A percentile compares a stretch with the other conserved stretches of the same genome.
Evolutionary conservation across 148 eudicot genomes (phyloP).

Genomic region (Nepenthes mirabilis): DNA sequence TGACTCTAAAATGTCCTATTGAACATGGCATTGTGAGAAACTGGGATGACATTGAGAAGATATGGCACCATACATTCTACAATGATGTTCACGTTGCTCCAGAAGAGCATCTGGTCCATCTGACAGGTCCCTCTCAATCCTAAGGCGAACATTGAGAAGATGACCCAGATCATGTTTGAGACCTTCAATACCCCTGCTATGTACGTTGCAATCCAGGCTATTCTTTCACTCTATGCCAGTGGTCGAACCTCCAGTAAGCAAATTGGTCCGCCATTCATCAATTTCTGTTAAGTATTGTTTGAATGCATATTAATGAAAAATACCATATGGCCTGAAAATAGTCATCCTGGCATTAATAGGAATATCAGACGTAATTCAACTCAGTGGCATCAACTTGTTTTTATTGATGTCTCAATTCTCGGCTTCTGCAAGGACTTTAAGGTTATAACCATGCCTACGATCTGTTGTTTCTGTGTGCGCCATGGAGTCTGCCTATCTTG

Average conservation of each 20-base stretch:
- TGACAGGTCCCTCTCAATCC: constrained; percentile 89
- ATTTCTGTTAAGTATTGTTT: not conserved
- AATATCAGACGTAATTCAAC: too few relatives aligned
- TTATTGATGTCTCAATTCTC: too few relatives aligned
- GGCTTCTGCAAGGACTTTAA: too few relatives aligned
- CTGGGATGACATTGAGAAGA: constrained; percentile 95
- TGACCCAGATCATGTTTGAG: constrained; percentile 89
- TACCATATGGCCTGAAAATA: not conserved
- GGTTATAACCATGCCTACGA: too few relatives aligned
- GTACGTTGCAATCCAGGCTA: constrained; percentile 77
- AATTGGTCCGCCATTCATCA: not conserved
- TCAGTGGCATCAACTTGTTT: too few relatives aligned
- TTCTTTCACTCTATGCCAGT: constrained; percentile 77
- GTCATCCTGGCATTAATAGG: too few relatives aligned
- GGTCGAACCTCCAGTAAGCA: constrained; percentile 79
- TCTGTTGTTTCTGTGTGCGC: too few relatives aligned
- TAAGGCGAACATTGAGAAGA: constrained; percentile 91
- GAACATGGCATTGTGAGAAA: constrained; percentile 91
- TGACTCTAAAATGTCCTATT: constrained; percentile 74
- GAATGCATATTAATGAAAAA: not conserved
- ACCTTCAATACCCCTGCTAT: constrained; percentile 80
- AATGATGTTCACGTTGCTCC: constrained; percentile 89
- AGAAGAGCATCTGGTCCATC: constrained; percentile 79
- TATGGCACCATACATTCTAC: constrained; percentile 92
- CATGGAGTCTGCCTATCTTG: too few relatives aligned